Evolutionary conservation across 139 green algal species (phyloP).

Genomic region (Chlamydomonas sp.): DNA sequence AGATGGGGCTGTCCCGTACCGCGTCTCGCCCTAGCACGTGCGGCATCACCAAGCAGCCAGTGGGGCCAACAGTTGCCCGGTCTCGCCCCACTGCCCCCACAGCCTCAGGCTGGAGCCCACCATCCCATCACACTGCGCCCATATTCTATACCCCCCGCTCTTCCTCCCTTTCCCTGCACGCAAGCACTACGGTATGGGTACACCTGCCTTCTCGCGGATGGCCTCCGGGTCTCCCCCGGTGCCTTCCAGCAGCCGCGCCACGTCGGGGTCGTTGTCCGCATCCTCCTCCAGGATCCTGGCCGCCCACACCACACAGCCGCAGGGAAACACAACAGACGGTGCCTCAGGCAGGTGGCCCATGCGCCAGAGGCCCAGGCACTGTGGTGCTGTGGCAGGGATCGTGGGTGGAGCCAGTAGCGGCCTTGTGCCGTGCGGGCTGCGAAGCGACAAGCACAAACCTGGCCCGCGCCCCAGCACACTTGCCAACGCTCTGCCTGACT

Average conservation of each 20-base stretch:
- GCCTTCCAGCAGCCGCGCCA: slow-evolving; percentile 59
- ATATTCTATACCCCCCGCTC: neutral
- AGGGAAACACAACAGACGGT: neutral
- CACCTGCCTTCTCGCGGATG: slow-evolving; percentile 55
- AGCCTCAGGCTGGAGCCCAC: neutral
- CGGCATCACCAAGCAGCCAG: neutral
- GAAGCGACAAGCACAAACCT: no score
- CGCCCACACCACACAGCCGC: no score
- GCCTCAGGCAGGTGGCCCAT: neutral
- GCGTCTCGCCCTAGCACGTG: neutral
- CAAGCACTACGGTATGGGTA: no score
- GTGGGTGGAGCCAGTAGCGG: no score
- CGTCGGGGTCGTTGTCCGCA: slow-evolving; percentile 63
- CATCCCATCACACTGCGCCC: neutral
- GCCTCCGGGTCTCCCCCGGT: slow-evolving; percentile 60
- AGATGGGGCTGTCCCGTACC: no score
- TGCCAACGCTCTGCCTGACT: no score
- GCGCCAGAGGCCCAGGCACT: no score
- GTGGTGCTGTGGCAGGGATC: no score
- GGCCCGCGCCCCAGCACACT: no score
- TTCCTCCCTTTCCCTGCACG: neutral
- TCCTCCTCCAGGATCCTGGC: slow-evolving; percentile 66
- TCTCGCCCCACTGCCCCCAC: neutral
- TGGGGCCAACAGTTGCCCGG: neutral
- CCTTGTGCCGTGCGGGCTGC: no score